A percentile compares a stretch with the other conserved stretches of the same genome.
Evolutionary conservation across 345 rosid species (phyloP).

Genomic region (Rhizophora mangle): DNA sequence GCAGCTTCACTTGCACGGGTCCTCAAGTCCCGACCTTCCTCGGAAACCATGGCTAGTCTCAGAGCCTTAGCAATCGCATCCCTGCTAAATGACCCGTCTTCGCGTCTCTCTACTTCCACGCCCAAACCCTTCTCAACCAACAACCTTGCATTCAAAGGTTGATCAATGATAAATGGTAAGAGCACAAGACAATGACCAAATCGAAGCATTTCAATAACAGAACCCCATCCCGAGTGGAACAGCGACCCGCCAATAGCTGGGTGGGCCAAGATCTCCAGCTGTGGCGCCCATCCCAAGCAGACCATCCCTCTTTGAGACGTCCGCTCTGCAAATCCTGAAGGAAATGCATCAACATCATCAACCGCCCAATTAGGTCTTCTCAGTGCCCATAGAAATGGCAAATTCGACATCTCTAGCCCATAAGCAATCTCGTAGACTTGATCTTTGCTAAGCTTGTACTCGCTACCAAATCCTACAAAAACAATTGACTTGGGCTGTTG

Average conservation of each 20-base stretch:
- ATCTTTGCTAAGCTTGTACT: constrained; percentile 29
- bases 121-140: constrained; percentile 24
- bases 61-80: constrained; percentile 19
- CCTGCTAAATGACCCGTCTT: constrained; percentile 27
- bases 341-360: constrained; percentile 6
- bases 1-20: constrained; percentile 18
- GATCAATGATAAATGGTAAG: constrained; percentile 25
- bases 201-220: constrained; percentile 19
- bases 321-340: neutral
- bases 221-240: constrained; percentile 26
- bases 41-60: constrained; percentile 18
- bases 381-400: constrained; percentile 31
- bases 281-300: constrained; percentile 31
- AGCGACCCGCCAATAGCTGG: constrained; percentile 25
- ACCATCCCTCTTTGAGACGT: constrained; percentile 13
- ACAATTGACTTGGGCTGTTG: constrained; percentile 31
- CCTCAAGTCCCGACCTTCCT: constrained; percentile 13
- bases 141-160: constrained; percentile 13
- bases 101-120: constrained; percentile 18
- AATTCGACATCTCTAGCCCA: constrained; percentile 26
- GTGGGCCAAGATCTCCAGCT: constrained; percentile 14
- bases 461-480: constrained; percentile 40
- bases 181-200: constrained; percentile 18
- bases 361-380: constrained; percentile 18
- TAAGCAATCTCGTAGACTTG: constrained; percentile 30